phyloP scores from a whole-genome alignment of 2,329 filamentous ascomycete species.

The Hymenotorrendiella dingleyae region DNA sequence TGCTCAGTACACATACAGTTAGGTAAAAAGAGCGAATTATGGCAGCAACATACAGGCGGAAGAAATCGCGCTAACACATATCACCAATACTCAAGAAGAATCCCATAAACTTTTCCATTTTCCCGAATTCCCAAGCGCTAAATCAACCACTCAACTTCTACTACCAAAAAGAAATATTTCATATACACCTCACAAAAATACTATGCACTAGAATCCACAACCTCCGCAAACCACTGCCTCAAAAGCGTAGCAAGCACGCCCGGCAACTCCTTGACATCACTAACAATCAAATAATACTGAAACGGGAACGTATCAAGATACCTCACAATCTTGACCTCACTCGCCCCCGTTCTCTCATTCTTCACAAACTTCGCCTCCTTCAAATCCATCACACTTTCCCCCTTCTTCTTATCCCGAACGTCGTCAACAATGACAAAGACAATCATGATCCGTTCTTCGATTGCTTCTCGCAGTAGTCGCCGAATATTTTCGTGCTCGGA shows the following conservation, averaged over 20 bases:
- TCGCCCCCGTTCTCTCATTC: constrained; percentile 49
- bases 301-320: constrained; percentile 97
- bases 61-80: too few species aligned
- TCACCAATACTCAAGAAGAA: too few species aligned
- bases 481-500: constrained; percentile 76
- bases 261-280: constrained; percentile 85
- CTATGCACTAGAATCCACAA: constrained; percentile 31
- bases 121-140: too few species aligned
- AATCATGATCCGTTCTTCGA: constrained; percentile 93
- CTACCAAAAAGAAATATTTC: too few species aligned
- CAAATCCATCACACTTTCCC: constrained; percentile 75
- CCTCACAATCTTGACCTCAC: constrained; percentile 73
- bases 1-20: too few species aligned
- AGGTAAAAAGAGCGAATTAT: too few species aligned
- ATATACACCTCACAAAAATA: not conserved
- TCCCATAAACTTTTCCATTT: too few species aligned
- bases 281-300: constrained; percentile 91
- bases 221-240: constrained; percentile 90
- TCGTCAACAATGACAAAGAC: constrained; percentile 95
- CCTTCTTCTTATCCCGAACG: constrained; percentile 42
- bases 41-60: too few species aligned
- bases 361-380: constrained; percentile 79
- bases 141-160: too few species aligned
- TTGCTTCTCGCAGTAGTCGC: constrained; percentile 75
- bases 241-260: constrained; percentile 80